Conservation (phyloP, 768 basidiomycete species). For the Boletus sp. region DNA sequence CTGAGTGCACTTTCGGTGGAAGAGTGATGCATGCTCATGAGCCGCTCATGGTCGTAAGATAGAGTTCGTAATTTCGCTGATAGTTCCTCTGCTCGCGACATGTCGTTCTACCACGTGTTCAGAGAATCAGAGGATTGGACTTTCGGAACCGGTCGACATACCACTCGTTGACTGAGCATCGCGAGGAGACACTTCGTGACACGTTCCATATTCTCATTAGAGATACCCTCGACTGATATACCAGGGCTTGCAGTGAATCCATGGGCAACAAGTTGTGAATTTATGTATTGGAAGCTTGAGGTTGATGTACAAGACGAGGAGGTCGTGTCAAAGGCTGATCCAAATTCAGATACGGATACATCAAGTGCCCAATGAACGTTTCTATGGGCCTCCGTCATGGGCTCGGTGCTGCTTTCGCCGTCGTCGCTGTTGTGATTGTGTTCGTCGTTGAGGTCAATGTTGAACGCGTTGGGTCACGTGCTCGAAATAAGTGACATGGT, state of each 20-base stretch:
- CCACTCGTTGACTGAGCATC: slow-evolving; percentile 74
- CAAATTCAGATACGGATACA: slow-evolving; percentile 40
- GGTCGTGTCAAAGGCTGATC: slow-evolving; percentile 43
- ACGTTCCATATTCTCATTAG: slow-evolving; percentile 50
- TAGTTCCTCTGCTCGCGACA: slow-evolving; percentile 73
- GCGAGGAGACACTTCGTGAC: slow-evolving; percentile 72
- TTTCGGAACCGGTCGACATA: slow-evolving; percentile 36
- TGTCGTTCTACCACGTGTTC: slow-evolving; percentile 53
- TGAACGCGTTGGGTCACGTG: slow-evolving; percentile 33
- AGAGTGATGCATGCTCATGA: slow-evolving; percentile 58
- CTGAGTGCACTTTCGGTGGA: slow-evolving; percentile 60
- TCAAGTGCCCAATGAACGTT: slow-evolving; percentile 52
- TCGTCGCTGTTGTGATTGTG: slow-evolving; percentile 10
- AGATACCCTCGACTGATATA: slow-evolving; percentile 62
- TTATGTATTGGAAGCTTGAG: slow-evolving; percentile 74
- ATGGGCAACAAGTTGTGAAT: slow-evolving; percentile 78
- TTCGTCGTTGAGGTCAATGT: slow-evolving; percentile 13
- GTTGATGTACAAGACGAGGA: slow-evolving; percentile 47
- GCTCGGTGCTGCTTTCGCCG: slow-evolving; percentile 3
- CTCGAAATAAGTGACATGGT: slow-evolving; percentile 6
- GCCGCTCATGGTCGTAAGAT: slow-evolving; percentile 77
- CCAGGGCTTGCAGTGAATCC: slow-evolving; percentile 67
- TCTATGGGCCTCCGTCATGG: not conserved
- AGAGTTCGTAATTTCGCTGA: slow-evolving; percentile 72
- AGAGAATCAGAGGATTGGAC: slow-evolving; percentile 15